A percentile compares a stretch with the other conserved stretches of the same genome.
Conservation (phyloP, 2,329 filamentous ascomycete species). For the Tolypocladium cylindrosporum region DNA sequence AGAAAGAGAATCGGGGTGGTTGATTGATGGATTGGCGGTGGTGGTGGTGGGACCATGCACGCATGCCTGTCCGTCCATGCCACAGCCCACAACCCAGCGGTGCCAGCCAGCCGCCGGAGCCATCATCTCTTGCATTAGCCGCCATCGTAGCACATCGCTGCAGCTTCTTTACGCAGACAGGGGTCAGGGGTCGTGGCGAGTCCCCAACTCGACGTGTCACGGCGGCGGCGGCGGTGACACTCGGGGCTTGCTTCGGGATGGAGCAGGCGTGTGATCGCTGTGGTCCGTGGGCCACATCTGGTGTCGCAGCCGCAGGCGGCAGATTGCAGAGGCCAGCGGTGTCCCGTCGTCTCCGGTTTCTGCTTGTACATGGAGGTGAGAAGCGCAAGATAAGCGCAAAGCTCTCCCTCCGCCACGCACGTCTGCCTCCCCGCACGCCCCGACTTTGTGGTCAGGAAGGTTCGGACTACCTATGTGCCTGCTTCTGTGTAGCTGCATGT, state of each 20-base stretch:
- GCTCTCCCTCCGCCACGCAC: background rate
- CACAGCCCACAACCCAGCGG: background rate
- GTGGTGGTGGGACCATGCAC: background rate
- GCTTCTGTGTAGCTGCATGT: background rate
- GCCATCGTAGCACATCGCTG: background rate
- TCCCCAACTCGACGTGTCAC: background rate
- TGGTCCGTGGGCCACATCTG: background rate
- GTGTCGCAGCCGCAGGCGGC: background rate
- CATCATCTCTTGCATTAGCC: background rate
- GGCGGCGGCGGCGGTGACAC: background rate
- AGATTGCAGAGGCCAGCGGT: background rate
- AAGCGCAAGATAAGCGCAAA: no score
- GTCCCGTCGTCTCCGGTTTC: background rate
- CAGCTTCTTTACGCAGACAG: background rate
- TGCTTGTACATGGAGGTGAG: background rate
- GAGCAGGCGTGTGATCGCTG: background rate
- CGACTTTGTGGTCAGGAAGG: background rate
- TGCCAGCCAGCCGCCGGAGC: background rate
- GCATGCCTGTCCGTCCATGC: background rate
- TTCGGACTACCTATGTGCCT: no score
- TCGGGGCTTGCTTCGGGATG: background rate
- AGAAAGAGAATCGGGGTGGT: background rate
- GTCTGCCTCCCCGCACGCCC: background rate
- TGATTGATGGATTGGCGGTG: background rate
- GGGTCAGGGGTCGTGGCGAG: constrained; percentile 1